Evolutionary conservation across 345 rosid genomes (phyloP), one percentile per base, ranked within the genome.

Genomic region (Citropsis articulata): DNA sequence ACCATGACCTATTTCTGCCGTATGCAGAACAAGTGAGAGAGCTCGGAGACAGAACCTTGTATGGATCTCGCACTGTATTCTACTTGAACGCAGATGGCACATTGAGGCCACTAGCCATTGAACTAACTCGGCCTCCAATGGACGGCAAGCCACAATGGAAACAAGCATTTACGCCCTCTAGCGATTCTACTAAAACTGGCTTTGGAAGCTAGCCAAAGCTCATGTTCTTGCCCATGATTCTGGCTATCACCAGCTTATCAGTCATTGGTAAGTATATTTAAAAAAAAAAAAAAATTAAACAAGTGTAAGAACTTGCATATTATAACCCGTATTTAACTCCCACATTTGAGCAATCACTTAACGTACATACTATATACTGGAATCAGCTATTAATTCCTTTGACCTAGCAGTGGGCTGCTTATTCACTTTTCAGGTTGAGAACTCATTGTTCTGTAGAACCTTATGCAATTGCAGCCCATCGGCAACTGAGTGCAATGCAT

Each of bases 401-500:
- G 50, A 42, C 16, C 50, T 42, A 42, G 50, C 12, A 12, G 16
- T 42, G 50, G 13, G 50, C 35, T n/a, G n/a, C 31, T 35, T 28
- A n/a, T 35, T 31, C 16, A 62, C 2, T 69, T 55, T 71, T 77
- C 78, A 93, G 97, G 98, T 62, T 91, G 24, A 85, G 94, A 83
- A 90, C 94, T 78, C 97, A 94, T 55, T 86, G 89, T 12, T 83
- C 86, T 50, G 83, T 80, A 14, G 98, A 93, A 64, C 98, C 98
- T 5, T 92, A 83, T 57, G 88, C 92, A 78, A 90, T 93, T 73
- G 92, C 97, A 1, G 75, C 92, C 7, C 87, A 90, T 56, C 82
- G 98, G 77, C 97, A 92, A 55, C 88, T 91, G 13, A 93, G 98
- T 55, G 87, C 70, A 1, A 83, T 91, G 93, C 96, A 93, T 80